A percentile compares a stretch with the other conserved stretches of the same genome.
Evolutionary conservation across 345 rosid genomes (phyloP).

Genomic region (Luvunga scandens): DNA sequence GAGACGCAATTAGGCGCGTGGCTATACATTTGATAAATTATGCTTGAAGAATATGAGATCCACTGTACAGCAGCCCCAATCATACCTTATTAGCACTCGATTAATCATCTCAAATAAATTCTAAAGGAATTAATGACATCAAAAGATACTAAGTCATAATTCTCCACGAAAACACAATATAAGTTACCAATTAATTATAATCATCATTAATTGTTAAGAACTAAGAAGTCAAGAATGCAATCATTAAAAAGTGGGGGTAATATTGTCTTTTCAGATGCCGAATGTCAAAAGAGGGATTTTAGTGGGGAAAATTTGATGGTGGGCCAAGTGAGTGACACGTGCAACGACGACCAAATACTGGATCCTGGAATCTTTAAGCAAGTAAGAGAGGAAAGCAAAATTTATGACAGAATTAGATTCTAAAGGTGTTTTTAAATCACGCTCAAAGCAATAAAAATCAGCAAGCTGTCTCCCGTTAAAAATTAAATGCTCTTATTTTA

Average conservation of each 20-base stretch:
- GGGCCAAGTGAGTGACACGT: neutral
- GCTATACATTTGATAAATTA: too few relatives aligned
- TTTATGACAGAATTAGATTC: slow-evolving; percentile 5
- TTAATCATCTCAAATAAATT: too few relatives aligned
- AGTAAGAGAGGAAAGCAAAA: neutral
- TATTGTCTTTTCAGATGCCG: neutral
- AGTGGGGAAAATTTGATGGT: neutral
- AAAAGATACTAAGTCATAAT: neutral
- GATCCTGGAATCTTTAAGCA: slow-evolving; percentile 13
- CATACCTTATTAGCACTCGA: too few relatives aligned
- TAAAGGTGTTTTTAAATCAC: neutral
- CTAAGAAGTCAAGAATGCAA: neutral
- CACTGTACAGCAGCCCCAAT: too few relatives aligned
- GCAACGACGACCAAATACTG: neutral
- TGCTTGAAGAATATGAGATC: too few relatives aligned
- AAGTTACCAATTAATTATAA: too few relatives aligned
- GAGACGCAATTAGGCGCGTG: too few relatives aligned
- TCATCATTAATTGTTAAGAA: neutral
- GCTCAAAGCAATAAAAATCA: neutral
- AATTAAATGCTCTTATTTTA: neutral
- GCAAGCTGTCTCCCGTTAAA: neutral
- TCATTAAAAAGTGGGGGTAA: neutral
- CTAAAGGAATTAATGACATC: too few relatives aligned
- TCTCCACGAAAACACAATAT: neutral
- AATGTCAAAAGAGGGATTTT: neutral